Evolutionary conservation across 768 basidiomycete species (phyloP).

Genomic region (Agaricus blazei): DNA sequence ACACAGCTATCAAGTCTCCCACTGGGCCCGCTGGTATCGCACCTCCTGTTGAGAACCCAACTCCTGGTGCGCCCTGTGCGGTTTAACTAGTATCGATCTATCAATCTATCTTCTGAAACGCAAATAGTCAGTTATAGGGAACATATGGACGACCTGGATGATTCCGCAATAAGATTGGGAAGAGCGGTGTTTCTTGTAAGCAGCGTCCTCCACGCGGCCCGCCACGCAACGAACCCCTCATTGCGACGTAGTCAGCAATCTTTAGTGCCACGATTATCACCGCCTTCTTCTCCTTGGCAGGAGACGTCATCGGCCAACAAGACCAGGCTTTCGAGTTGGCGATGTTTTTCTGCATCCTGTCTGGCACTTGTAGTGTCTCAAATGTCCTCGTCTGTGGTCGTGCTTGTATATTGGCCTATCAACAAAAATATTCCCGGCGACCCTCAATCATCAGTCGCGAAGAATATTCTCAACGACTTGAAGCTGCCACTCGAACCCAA

Average conservation of each 20-base stretch:
- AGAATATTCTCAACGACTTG: neutral
- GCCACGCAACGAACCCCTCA: neutral
- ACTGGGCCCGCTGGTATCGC: too few species aligned
- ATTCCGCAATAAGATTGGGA: neutral
- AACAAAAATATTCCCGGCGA: neutral
- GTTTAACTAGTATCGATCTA: too few species aligned
- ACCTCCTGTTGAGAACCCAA: too few species aligned
- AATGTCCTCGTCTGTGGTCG: slow-evolving; percentile 1
- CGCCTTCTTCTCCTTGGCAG: neutral
- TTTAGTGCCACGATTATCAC: neutral
- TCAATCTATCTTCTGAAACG: too few species aligned
- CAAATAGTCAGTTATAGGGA: too few species aligned
- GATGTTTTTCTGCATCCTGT: slow-evolving; percentile 1
- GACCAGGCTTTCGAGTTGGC: neutral
- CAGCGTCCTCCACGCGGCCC: neutral
- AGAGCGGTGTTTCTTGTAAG: neutral
- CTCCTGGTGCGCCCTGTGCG: too few species aligned
- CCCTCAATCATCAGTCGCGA: neutral
- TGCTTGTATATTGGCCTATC: neutral
- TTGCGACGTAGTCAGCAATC: neutral
- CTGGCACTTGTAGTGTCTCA: neutral
- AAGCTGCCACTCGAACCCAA: neutral
- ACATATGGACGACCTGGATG: neutral
- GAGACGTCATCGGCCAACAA: neutral
- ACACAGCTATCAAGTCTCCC: too few species aligned